A percentile compares a stretch with the other conserved stretches of the same genome.
These are phyloP conservation scores for Phtheirospermum japonicum DNA, from an alignment of 257 asterid species.

Conservation along the genomic window DNA sequence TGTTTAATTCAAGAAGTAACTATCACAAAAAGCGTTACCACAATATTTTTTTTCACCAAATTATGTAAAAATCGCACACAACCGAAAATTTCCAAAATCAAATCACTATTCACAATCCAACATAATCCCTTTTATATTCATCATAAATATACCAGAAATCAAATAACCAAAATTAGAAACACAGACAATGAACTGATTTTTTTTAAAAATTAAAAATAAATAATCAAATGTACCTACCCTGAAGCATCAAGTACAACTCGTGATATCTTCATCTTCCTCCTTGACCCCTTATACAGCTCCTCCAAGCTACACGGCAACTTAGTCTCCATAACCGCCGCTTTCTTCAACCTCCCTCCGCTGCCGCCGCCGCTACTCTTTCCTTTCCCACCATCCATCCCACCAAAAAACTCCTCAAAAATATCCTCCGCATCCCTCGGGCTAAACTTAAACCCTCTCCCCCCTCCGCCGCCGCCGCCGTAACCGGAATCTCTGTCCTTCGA, in stretches of 20 bases:
- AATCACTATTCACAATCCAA: background rate
- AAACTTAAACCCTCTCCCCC: constrained; percentile 36
- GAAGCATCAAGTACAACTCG: constrained; percentile 72
- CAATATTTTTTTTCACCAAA: no score
- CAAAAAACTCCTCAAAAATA: constrained; percentile 80
- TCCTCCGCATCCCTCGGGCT: constrained; percentile 70
- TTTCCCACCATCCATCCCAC: constrained; percentile 41
- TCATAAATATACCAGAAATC: background rate
- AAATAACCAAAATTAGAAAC: constrained; percentile 5
- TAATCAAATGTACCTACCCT: constrained; percentile 50
- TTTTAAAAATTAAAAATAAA: background rate
- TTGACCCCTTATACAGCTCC: constrained; percentile 84
- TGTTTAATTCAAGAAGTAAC: background rate
- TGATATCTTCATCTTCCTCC: constrained; percentile 87
- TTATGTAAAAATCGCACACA: background rate
- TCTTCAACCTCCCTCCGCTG: constrained; percentile 44
- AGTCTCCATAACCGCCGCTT: constrained; percentile 79
- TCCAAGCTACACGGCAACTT: constrained; percentile 83
- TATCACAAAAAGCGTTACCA: background rate
- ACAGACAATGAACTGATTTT: background rate
- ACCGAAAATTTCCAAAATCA: constrained; percentile 15
- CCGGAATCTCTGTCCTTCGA: constrained; percentile 32
- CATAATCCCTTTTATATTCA: background rate
- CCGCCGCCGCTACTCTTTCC: constrained; percentile 29
- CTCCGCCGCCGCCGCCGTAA: constrained; percentile 27